Evolutionary conservation across 208 protist genomes (phyloP).

Genomic region (Acanthamoeba polyphaga): DNA sequence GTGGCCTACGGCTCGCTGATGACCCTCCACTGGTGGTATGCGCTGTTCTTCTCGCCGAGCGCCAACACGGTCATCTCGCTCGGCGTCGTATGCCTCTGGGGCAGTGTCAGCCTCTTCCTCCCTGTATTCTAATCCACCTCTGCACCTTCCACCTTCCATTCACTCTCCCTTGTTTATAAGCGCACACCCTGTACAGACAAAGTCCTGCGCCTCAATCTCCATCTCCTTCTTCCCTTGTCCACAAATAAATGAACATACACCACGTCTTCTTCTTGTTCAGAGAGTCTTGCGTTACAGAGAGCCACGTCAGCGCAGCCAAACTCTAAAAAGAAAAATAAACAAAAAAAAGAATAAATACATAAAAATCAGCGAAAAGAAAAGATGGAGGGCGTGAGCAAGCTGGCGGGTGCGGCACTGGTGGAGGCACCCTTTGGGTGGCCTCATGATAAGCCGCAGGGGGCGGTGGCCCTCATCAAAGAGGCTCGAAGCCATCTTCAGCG

Average conservation of each 20-base stretch:
- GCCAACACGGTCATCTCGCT: conserved; percentile 27
- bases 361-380: neutral
- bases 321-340: no score
- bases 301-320: no score
- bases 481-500: neutral
- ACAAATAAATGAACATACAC: neutral
- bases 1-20: conserved; percentile 13
- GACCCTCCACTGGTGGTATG: conserved; percentile 28
- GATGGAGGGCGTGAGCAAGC: neutral
- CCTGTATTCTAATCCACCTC: conserved; percentile 24
- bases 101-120: conserved; percentile 2
- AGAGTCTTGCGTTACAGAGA: no score
- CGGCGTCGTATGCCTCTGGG: neutral
- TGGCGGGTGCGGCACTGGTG: neutral
- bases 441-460: neutral
- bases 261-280: no score
- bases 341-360: no score
- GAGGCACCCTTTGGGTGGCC: conserved; percentile 7
- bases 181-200: neutral
- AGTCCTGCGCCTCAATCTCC: neutral
- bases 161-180: neutral
- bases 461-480: neutral
- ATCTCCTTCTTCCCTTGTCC: neutral
- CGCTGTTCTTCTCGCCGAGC: neutral
- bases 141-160: neutral